A percentile compares a stretch with the other conserved stretches of the same genome.
phyloP scores from a whole-genome alignment of 495 filamentous ascomycete species.

The Penicillium parvum region DNA sequence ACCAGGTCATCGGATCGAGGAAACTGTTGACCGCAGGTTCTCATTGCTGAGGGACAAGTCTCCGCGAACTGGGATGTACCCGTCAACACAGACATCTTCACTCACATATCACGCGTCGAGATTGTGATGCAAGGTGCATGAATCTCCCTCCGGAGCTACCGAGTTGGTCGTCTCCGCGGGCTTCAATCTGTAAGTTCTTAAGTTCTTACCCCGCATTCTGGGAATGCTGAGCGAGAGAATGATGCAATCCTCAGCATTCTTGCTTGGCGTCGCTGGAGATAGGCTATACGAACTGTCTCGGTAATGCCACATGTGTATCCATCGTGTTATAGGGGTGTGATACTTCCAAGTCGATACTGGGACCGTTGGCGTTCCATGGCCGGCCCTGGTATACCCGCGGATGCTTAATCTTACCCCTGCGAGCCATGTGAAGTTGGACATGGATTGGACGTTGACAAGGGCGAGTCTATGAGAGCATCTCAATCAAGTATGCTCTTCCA shows the following conservation, averaged over 20 bases:
- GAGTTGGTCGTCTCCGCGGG: no score
- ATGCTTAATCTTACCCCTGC: slow-evolving; percentile 17
- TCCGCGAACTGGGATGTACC: slow-evolving; percentile 1
- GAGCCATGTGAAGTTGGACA: slow-evolving; percentile 9
- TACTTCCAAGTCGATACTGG: no score
- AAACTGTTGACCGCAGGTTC: not conserved
- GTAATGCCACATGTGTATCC: not conserved
- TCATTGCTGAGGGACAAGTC: slow-evolving; percentile 2
- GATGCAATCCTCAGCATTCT: slow-evolving; percentile 11
- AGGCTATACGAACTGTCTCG: not conserved
- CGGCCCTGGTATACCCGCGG: slow-evolving; percentile 12
- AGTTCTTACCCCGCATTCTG: slow-evolving; percentile 24
- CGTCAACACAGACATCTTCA: not conserved
- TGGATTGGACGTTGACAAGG: no score
- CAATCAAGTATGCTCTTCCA: no score
- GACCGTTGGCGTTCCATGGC: slow-evolving; percentile 4
- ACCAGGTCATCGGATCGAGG: slow-evolving; percentile 9
- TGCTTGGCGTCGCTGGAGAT: not conserved
- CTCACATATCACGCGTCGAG: not conserved
- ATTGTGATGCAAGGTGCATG: slow-evolving; percentile 18
- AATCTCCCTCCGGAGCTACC: no score
- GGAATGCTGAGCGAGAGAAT: not conserved
- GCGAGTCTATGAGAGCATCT: no score
- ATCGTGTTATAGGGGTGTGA: no score
- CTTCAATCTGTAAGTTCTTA: no score